Evolutionary conservation across 768 basidiomycete genomes (phyloP).

Genomic region (Calocera viscosa): DNA sequence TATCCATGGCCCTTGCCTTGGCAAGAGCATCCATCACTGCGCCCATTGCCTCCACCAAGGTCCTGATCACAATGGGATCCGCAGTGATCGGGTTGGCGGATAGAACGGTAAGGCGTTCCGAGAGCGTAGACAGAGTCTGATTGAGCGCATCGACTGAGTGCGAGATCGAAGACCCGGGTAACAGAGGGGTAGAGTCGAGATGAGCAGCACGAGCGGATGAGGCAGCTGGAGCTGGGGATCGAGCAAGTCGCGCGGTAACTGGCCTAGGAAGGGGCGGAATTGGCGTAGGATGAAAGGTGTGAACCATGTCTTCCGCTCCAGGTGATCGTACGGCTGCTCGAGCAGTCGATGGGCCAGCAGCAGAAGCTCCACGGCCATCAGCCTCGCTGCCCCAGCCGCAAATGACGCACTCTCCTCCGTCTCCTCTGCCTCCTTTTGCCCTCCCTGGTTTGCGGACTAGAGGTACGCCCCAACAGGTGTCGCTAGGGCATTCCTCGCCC

Average conservation of each 20-base stretch:
- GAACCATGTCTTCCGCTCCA: background rate
- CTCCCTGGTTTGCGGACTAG: slow-evolving; percentile 55
- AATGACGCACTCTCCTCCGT: background rate
- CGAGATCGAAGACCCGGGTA: background rate
- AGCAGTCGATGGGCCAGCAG: background rate
- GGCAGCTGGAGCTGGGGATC: too few relatives aligned
- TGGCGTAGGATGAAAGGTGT: too few relatives aligned
- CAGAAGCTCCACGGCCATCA: background rate
- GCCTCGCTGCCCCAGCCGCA: background rate
- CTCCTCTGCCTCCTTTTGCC: slow-evolving; percentile 24
- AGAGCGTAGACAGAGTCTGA: background rate
- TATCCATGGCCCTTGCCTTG: background rate
- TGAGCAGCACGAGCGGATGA: background rate
- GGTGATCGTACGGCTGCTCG: background rate
- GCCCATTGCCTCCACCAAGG: background rate
- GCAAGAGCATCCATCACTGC: background rate
- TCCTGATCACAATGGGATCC: background rate
- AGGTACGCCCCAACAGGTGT: slow-evolving; percentile 64
- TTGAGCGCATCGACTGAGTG: background rate
- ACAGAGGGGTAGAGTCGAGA: background rate
- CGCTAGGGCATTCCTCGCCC: slow-evolving; percentile 68
- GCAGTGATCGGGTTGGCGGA: background rate
- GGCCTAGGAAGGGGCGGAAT: too few relatives aligned
- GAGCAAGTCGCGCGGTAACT: too few relatives aligned
- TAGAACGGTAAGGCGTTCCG: background rate